Conservation (phyloP, 768 basidiomycete species). For the Galerina sulciceps region DNA sequence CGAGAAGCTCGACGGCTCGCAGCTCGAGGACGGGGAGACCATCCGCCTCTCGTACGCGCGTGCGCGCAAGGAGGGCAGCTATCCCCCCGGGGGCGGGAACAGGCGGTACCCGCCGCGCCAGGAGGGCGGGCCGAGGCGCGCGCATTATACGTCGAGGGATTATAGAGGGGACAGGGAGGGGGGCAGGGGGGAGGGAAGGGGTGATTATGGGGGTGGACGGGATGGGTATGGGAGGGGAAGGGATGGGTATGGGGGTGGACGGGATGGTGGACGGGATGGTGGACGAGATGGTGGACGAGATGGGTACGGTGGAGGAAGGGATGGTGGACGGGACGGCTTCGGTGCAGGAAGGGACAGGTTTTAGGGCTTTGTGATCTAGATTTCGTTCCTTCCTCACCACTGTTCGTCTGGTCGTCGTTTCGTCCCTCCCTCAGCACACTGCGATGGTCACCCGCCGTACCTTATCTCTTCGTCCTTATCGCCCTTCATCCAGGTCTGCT, state of each 20-base stretch:
- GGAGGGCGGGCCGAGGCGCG: background rate
- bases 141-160: background rate
- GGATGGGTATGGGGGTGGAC: too few relatives aligned
- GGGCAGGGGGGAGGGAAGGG: background rate
- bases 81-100: background rate
- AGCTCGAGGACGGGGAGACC: conserved; percentile 35
- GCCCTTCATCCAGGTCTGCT: background rate
- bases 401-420: background rate
- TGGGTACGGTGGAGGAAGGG: too few relatives aligned
- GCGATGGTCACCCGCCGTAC: background rate
- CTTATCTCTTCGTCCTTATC: background rate
- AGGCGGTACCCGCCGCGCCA: background rate
- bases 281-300: too few relatives aligned
- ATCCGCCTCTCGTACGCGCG: conserved; percentile 47
- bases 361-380: background rate
- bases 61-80: conserved; percentile 10
- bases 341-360: background rate
- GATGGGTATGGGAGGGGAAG: too few relatives aligned
- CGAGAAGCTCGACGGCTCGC: conserved; percentile 40
- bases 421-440: too few relatives aligned
- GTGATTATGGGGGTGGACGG: background rate
- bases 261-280: too few relatives aligned
- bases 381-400: background rate
- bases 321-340: too few relatives aligned
- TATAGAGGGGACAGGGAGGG: background rate